phyloP scores from a whole-genome alignment of 768 basidiomycete genomes.

The Lactarius pseudohatsudake region DNA sequence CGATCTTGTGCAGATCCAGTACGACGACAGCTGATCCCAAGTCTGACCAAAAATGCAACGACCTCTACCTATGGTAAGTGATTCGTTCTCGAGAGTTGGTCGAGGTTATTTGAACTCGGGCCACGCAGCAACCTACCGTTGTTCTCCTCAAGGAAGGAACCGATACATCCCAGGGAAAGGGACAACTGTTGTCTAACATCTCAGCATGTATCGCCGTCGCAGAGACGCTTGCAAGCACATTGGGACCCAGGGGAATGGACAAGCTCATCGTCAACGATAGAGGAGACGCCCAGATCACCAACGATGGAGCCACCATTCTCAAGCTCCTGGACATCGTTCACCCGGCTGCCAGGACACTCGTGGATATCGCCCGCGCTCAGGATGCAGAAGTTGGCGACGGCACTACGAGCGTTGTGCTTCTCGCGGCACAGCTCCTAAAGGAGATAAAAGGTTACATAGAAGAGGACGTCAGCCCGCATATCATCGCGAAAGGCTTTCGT shows the following conservation, averaged over 20 bases:
- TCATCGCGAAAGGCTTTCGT: conserved; percentile 96
- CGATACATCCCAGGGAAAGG: conserved; percentile 91
- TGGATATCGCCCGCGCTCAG: conserved; percentile 97
- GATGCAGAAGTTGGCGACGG: conserved; percentile 99
- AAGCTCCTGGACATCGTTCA: conserved; percentile 97
- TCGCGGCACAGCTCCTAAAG: conserved; percentile 93
- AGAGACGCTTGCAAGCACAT: conserved; percentile 87
- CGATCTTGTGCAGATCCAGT: conserved; percentile 10
- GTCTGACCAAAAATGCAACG: conserved; percentile 69
- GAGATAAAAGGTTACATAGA: conserved; percentile 90
- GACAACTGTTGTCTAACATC: conserved; percentile 92
- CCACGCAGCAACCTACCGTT: conserved; percentile 88
- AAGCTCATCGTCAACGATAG: conserved; percentile 93
- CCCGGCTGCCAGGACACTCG: conserved; percentile 95
- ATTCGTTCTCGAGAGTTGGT: neutral
- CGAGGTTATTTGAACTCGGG: conserved; percentile 22
- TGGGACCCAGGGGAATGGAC: conserved; percentile 99
- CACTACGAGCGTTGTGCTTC: conserved; percentile 92
- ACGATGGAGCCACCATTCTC: conserved; percentile 98
- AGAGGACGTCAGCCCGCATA: conserved; percentile 95
- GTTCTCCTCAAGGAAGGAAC: conserved; percentile 96
- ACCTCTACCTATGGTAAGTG: conserved; percentile 39
- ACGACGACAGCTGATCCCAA: neutral
- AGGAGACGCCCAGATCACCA: conserved; percentile 97
- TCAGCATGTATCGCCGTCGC: conserved; percentile 93